Conservation (phyloP, 1,139 yeast genomes). For the Candida sp. region DNA sequence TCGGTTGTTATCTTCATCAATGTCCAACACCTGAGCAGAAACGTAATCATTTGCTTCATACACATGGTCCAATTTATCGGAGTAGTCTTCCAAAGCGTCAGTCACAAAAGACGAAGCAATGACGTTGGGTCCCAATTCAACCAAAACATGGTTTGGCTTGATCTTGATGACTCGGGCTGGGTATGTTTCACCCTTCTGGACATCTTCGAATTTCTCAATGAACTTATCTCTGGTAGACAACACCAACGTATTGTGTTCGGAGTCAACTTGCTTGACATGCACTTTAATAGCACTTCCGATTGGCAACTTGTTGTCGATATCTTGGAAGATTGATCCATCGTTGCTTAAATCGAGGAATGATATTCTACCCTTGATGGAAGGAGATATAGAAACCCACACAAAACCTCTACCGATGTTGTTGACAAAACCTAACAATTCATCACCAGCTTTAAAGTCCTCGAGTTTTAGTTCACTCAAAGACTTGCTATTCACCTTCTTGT, state of each 20-base stretch:
- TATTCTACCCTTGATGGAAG: conserved; percentile 69
- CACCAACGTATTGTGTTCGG: conserved; percentile 52
- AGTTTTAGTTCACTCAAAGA: conserved; percentile 34
- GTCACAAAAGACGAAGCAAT: conserved; percentile 74
- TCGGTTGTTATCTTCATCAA: conserved; percentile 61
- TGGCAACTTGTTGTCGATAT: conserved; percentile 62
- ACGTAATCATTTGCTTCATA: conserved; percentile 62
- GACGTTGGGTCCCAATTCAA: conserved; percentile 65
- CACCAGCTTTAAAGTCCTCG: conserved; percentile 45
- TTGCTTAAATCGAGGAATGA: conserved; percentile 68
- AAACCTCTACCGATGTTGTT: conserved; percentile 56
- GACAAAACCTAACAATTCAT: conserved; percentile 52
- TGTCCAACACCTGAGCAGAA: conserved; percentile 60
- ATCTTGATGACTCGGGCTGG: conserved; percentile 73
- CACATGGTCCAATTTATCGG: conserved; percentile 53
- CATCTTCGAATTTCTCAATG: conserved; percentile 50
- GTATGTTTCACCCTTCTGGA: conserved; percentile 59
- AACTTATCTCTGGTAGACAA: conserved; percentile 54
- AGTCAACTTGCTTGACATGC: conserved; percentile 57
- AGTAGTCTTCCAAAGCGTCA: conserved; percentile 79
- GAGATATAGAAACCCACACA: conserved; percentile 75
- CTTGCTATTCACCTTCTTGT: conserved; percentile 27
- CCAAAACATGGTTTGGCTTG: conserved; percentile 64
- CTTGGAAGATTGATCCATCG: conserved; percentile 52
- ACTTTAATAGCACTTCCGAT: conserved; percentile 73